Conservation (phyloP, 108 stramenopile species). For the Cyclotella kingstonii region DNA sequence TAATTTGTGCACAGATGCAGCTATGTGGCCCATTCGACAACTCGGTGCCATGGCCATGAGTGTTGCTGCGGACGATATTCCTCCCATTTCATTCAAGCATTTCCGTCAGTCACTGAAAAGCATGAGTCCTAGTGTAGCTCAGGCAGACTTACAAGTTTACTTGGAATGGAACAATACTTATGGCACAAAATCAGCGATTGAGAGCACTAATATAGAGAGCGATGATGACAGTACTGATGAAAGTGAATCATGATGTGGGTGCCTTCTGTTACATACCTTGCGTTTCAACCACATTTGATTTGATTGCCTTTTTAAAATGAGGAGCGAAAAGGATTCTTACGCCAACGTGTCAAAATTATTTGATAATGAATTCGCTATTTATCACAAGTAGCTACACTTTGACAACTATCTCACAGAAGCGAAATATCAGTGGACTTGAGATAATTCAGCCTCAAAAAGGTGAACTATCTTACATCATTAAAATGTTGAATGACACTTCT, state of each 20-base stretch:
- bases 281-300: no score
- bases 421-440: no score
- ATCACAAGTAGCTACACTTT: no score
- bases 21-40: constrained; percentile 65
- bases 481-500: no score
- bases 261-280: no score
- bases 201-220: constrained; percentile 35
- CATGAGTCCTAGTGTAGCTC: constrained; percentile 88
- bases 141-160: constrained; percentile 73
- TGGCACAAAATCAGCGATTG: constrained; percentile 45
- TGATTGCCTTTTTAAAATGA: not conserved
- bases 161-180: constrained; percentile 75
- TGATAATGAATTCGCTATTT: no score
- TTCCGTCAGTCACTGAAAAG: constrained; percentile 75
- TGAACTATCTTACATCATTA: no score
- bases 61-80: constrained; percentile 72
- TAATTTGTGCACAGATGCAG: constrained; percentile 64
- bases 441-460: no score
- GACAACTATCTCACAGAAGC: no score
- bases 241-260: not conserved
- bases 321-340: no score
- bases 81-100: constrained; percentile 88
- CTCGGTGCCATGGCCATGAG: constrained; percentile 64
- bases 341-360: no score
- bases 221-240: constrained; percentile 55